phyloP scores from a whole-genome alignment of 805 yeast species.

The Metschnikowia proteae region DNA sequence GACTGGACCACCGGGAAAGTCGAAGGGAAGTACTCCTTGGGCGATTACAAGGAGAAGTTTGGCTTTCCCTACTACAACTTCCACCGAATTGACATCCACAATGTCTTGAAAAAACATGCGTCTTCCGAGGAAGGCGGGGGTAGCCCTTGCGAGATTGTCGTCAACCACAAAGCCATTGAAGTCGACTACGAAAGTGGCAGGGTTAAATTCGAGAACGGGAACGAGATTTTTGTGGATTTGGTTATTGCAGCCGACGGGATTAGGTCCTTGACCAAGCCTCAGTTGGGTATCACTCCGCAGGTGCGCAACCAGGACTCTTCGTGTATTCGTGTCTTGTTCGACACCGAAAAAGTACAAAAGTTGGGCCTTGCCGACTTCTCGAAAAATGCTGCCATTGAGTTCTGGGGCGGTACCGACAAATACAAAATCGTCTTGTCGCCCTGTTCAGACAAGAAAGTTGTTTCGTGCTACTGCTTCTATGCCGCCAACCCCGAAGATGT shows the following conservation, averaged over 20 bases:
- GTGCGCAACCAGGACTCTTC: slow-evolving; percentile 19
- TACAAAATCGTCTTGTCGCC: slow-evolving; percentile 24
- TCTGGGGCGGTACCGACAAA: slow-evolving; percentile 22
- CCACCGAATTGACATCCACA: slow-evolving; percentile 27
- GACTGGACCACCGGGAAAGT: slow-evolving; percentile 23
- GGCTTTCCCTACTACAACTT: slow-evolving; percentile 27
- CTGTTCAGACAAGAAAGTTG: slow-evolving; percentile 20
- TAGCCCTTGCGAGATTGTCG: not conserved
- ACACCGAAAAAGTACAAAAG: slow-evolving; percentile 17
- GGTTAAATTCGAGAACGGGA: slow-evolving; percentile 24
- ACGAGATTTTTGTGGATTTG: slow-evolving; percentile 20
- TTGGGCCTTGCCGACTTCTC: slow-evolving; percentile 21
- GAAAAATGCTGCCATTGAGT: slow-evolving; percentile 23
- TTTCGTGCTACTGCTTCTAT: slow-evolving; percentile 25
- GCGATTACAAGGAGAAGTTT: slow-evolving; percentile 24
- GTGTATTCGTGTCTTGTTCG: slow-evolving; percentile 22
- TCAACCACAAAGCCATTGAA: slow-evolving; percentile 19
- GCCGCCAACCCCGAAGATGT: slow-evolving; percentile 18
- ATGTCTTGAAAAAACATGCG: slow-evolving; percentile 1
- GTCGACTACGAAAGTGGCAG: slow-evolving; percentile 4
- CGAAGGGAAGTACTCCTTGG: slow-evolving; percentile 22
- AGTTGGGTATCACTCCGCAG: slow-evolving; percentile 19
- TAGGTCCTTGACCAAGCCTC: slow-evolving; percentile 21
- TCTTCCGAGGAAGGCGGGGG: slow-evolving; percentile 6
- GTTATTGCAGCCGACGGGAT: slow-evolving; percentile 32